phyloP scores from a whole-genome alignment of 345 rosid species.

The Camelina hispida region DNA sequence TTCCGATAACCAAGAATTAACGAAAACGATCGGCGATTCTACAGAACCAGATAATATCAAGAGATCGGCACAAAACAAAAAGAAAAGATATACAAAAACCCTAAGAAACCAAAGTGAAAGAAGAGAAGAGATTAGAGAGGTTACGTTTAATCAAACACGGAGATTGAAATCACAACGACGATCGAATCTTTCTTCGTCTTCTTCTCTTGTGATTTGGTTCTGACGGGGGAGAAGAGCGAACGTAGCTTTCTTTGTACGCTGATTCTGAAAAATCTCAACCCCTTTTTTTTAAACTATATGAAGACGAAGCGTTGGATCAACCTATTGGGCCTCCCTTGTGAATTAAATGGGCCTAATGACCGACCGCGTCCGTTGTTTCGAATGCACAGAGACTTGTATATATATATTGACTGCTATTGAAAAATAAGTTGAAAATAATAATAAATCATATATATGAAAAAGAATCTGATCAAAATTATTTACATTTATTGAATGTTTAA shows the following conservation, averaged over 20 bases:
- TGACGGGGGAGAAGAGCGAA: neutral
- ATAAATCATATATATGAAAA: too few species aligned
- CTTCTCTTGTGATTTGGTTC: neutral
- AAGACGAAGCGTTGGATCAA: neutral
- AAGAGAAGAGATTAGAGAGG: neutral
- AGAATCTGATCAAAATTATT: too few species aligned
- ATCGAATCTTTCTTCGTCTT: neutral
- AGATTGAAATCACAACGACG: neutral
- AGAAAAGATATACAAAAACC: neutral
- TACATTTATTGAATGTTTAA: too few species aligned
- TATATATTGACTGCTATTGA: too few species aligned
- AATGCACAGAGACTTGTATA: too few species aligned
- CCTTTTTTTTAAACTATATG: neutral
- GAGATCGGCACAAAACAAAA: too few species aligned
- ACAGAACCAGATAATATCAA: neutral
- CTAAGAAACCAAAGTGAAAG: neutral
- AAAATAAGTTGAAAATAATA: too few species aligned
- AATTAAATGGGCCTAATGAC: conserved; percentile 3
- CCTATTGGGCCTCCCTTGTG: neutral
- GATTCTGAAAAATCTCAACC: neutral
- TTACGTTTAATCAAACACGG: neutral
- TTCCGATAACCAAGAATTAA: neutral
- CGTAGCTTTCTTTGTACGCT: neutral
- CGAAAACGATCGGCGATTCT: neutral
- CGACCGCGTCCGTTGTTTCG: neutral